Evolutionary conservation across 768 basidiomycete genomes (phyloP).

Genomic region (Russula dissimulans): DNA sequence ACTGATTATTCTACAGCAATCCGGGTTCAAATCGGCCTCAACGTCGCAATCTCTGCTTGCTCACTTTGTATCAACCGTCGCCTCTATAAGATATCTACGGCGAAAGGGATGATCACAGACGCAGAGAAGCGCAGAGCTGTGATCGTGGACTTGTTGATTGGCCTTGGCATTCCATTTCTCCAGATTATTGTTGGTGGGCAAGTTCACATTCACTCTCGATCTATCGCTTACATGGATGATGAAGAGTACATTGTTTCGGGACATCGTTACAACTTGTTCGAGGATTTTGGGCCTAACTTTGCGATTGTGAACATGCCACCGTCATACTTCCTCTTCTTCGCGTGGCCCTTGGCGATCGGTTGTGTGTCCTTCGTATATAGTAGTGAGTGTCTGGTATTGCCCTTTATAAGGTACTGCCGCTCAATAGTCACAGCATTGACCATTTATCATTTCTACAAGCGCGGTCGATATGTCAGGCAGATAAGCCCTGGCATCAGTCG

Average conservation of each 20-base stretch:
- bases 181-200: conserved; percentile 6
- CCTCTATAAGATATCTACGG: conserved; percentile 37
- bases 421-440: conserved; percentile 20
- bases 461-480: conserved; percentile 21
- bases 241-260: neutral
- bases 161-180: conserved; percentile 19
- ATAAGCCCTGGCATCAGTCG: conserved; percentile 28
- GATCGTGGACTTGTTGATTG: conserved; percentile 21
- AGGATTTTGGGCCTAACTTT: conserved; percentile 39
- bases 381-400: conserved; percentile 23
- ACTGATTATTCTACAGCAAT: conserved; percentile 26
- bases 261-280: conserved; percentile 10
- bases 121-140: neutral
- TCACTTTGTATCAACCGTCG: conserved; percentile 41
- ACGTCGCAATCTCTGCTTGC: conserved; percentile 31
- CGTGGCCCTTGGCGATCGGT: conserved; percentile 22
- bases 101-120: conserved; percentile 26
- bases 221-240: neutral
- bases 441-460: conserved; percentile 23
- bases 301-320: conserved; percentile 27
- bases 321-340: conserved; percentile 25
- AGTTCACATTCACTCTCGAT: too few relatives aligned
- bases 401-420: neutral
- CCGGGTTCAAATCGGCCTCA: conserved; percentile 29
- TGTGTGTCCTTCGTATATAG: conserved; percentile 29